These are phyloP conservation scores for Pyricularia sp. DNA, from an alignment of 2,329 filamentous ascomycete species.

Conservation along the genomic window DNA sequence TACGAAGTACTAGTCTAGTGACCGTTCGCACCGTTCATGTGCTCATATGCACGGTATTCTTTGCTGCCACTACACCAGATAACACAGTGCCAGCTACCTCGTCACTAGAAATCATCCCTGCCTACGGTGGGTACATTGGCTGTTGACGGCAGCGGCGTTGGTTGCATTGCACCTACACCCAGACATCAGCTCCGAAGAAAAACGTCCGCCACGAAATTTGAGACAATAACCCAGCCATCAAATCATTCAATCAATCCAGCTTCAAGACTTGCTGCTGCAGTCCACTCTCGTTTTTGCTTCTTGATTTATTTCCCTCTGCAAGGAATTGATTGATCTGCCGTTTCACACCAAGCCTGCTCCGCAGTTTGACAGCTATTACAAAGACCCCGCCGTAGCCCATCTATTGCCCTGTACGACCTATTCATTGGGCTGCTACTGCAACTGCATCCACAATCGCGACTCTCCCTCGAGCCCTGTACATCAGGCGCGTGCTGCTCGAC, in stretches of 20 bases:
- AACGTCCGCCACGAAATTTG: not conserved
- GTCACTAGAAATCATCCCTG: not conserved
- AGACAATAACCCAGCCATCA: not conserved
- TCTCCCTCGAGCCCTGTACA: not conserved
- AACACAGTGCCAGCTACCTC: not conserved
- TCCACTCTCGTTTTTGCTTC: not conserved
- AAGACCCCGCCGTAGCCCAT: not conserved
- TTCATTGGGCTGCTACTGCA: not conserved
- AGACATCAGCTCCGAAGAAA: not conserved
- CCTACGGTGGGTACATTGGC: not conserved
- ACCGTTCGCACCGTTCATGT: not conserved
- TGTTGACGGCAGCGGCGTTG: not conserved
- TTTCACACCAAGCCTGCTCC: not conserved
- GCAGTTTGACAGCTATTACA: not conserved
- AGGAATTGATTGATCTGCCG: not conserved
- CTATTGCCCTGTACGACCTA: not conserved
- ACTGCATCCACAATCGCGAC: not conserved
- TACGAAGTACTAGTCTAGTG: too few species aligned
- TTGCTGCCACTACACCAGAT: too few species aligned
- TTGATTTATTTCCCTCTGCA: not conserved
- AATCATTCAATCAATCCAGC: not conserved
- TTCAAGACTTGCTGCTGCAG: not conserved
- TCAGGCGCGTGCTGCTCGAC: not conserved
- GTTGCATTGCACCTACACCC: not conserved
- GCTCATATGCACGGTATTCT: not conserved